A percentile compares a stretch with the other conserved stretches of the same genome.
These are phyloP conservation scores for Lecanoromycetidae sp. DNA, from an alignment of 2,329 filamentous ascomycete species.

Conservation along the genomic window DNA sequence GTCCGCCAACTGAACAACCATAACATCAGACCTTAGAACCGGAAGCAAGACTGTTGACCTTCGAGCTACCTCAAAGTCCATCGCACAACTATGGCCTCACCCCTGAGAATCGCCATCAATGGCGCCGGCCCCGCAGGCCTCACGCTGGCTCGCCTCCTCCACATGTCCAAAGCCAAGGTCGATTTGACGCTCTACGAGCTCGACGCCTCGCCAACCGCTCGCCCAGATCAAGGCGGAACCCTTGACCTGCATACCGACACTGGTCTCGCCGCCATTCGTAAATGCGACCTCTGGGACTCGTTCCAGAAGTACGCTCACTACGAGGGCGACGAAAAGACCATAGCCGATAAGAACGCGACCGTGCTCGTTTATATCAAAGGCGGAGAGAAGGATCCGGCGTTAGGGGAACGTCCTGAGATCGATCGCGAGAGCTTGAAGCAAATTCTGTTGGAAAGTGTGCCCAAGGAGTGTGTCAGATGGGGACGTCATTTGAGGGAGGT, in stretches of 20 bases:
- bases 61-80: too few relatives aligned
- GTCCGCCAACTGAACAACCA: too few relatives aligned
- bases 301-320: slow-evolving; percentile 28
- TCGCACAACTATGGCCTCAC: too few relatives aligned
- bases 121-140: slow-evolving; percentile 26
- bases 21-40: too few relatives aligned
- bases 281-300: slow-evolving; percentile 25
- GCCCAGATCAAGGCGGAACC: slow-evolving; percentile 27
- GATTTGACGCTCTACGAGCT: slow-evolving; percentile 25
- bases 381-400: background rate
- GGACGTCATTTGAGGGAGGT: slow-evolving; percentile 21
- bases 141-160: slow-evolving; percentile 27
- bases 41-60: too few relatives aligned
- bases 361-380: slow-evolving; percentile 21
- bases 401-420: slow-evolving; percentile 27
- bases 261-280: slow-evolving; percentile 25
- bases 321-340: slow-evolving; percentile 32
- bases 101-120: slow-evolving; percentile 25
- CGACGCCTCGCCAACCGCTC: slow-evolving; percentile 22
- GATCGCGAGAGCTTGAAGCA: slow-evolving; percentile 26
- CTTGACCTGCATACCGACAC: slow-evolving; percentile 27
- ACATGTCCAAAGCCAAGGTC: slow-evolving; percentile 18
- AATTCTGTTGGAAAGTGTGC: slow-evolving; percentile 25
- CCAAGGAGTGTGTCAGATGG: slow-evolving; percentile 24
- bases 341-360: slow-evolving; percentile 31